Conservation (phyloP, 1,139 yeast species). For the Taphrina flavorubra region DNA sequence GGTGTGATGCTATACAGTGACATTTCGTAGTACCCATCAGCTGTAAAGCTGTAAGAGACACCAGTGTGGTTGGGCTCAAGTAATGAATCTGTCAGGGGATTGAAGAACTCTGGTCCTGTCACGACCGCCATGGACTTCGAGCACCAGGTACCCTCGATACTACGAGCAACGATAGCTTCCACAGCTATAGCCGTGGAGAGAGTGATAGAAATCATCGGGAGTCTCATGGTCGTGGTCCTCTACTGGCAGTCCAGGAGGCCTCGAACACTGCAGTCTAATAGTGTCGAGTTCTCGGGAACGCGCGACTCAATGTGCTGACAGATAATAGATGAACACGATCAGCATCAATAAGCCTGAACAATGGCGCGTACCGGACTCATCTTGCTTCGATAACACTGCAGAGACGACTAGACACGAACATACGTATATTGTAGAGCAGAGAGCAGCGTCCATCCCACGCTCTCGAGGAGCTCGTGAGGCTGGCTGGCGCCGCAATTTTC, state of each 20-base stretch:
- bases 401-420: background rate
- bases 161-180: slow-evolving; percentile 1
- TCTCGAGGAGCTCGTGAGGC: slow-evolving; percentile 4
- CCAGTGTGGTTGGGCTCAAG: slow-evolving; percentile 97
- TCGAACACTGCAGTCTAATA: too few species aligned
- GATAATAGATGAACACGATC: too few species aligned
- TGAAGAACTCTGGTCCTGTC: slow-evolving; percentile 96
- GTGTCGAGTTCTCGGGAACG: too few species aligned
- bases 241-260: too few species aligned
- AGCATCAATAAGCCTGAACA: too few species aligned
- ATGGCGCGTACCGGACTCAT: too few species aligned
- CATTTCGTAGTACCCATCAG: slow-evolving; percentile 87
- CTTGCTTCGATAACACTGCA: background rate
- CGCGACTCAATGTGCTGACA: too few species aligned
- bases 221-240: background rate
- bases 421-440: background rate
- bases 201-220: background rate
- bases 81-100: slow-evolving; percentile 90
- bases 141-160: slow-evolving; percentile 80
- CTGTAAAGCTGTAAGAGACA: slow-evolving; percentile 86
- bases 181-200: background rate
- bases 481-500: background rate
- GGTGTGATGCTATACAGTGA: slow-evolving; percentile 80
- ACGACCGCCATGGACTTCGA: slow-evolving; percentile 92
- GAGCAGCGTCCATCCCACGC: background rate